Conservation (phyloP, 768 basidiomycete genomes). For the Mycena alexandri region DNA sequence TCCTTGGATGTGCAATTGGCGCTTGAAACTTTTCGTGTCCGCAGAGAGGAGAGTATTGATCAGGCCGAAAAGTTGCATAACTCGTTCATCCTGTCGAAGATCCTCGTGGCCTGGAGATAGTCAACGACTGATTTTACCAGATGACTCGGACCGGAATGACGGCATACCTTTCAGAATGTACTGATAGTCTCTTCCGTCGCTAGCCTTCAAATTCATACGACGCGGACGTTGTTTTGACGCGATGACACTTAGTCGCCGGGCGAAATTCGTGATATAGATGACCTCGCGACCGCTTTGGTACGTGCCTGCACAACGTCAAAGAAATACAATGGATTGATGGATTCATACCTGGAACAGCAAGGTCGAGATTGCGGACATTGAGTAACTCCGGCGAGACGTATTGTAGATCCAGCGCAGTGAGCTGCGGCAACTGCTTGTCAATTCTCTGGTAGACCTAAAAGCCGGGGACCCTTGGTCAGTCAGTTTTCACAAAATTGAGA, state of each 20-base stretch:
- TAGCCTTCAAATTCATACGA: constrained; percentile 86
- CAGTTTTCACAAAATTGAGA: not conserved
- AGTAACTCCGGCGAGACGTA: constrained; percentile 95
- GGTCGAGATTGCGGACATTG: constrained; percentile 90
- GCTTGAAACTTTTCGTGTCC: constrained; percentile 95
- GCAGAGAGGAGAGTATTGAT: constrained; percentile 94
- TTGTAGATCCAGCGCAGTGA: constrained; percentile 94
- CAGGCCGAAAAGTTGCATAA: constrained; percentile 98
- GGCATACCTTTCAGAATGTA: constrained; percentile 88
- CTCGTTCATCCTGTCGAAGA: constrained; percentile 97
- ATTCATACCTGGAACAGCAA: constrained; percentile 89
- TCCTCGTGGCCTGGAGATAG: constrained; percentile 89
- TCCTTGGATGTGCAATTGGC: constrained; percentile 93
- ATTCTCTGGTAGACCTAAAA: constrained; percentile 97
- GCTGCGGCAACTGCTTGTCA: constrained; percentile 94
- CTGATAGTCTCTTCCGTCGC: constrained; percentile 93
- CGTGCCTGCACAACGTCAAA: constrained; percentile 68
- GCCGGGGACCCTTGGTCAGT: not conserved
- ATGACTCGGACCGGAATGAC: not conserved
- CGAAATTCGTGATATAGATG: constrained; percentile 86
- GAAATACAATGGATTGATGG: not conserved
- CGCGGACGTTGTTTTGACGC: constrained; percentile 97
- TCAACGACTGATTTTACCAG: not conserved
- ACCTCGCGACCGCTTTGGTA: constrained; percentile 91
- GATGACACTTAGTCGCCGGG: constrained; percentile 91